Base-by-base conservation (phyloP, 768 basidiomycete species). In the Amanita molliuscula region DNA sequence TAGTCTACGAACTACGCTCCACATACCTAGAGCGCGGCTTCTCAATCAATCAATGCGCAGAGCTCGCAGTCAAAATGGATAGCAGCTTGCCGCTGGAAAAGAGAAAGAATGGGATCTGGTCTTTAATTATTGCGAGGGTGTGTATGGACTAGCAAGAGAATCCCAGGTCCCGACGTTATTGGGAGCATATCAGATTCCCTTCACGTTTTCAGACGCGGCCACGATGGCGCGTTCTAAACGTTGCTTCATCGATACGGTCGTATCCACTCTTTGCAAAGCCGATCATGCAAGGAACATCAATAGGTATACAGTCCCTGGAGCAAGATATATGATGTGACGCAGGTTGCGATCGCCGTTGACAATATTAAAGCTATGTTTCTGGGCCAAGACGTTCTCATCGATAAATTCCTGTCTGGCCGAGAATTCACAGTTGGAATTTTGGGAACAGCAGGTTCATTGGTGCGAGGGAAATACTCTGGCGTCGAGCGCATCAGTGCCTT, bases 361-460 rank as follows among this genome's bases (percentile, higher is more conserved):
- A 11, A 7, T 15, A 35, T 15, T 46, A 34, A 54, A 54, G 4
- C 35, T 56, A 5, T 47, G 57, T 60, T 55, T 44, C 61, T 60
- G 4, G 46, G 45, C 16, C 55, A 62, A 44, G 36, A 54, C 10
- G 55, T 61, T 25, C 33, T 61, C 9, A 47, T 62, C 20, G 61
- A 62, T 48, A 44, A 51, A 21, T 62, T 62, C 38, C 56, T 62
- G n/a, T 40, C 44, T 3, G 60, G 61, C 10, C 50, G 57, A 1
- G 61, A 62, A 38, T 59, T 62, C 35, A 62, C 61, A 0, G 56
- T 61, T 1, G 57, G 59, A 3, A 58, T 62, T 37, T n/a, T 62
- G 9, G 61, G 59, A 53, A 56, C 15, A 57, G 60, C 1, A 25
- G 38, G 3, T 55, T 53, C 13, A 37, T 61, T n/a, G 58, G 59